Evolutionary conservation across 805 yeast species (phyloP).

Genomic region (Kuraishia hungarica): DNA sequence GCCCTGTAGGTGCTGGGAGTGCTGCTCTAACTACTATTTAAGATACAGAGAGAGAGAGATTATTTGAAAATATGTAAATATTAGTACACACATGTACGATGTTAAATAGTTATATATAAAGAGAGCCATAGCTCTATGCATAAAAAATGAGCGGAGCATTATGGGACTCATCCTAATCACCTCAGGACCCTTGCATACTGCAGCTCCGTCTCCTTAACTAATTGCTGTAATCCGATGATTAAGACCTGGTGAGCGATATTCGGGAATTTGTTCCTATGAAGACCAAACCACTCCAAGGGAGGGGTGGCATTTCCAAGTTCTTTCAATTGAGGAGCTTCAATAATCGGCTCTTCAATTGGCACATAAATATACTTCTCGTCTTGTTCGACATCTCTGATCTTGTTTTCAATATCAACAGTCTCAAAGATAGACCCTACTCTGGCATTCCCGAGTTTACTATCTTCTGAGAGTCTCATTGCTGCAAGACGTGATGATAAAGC

Average conservation of each 20-base stretch:
- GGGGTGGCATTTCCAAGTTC: constrained; percentile 97
- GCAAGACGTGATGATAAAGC: constrained; percentile 59
- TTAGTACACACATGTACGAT: background rate
- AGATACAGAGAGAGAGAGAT: background rate
- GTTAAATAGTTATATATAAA: too few species aligned
- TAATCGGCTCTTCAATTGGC: constrained; percentile 67
- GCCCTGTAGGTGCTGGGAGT: background rate
- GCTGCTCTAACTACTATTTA: background rate
- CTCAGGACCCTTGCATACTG: constrained; percentile 44
- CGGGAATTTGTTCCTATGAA: constrained; percentile 82
- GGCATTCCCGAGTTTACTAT: constrained; percentile 19
- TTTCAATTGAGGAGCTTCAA: constrained; percentile 81
- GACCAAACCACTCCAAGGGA: constrained; percentile 96
- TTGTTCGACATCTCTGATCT: constrained; percentile 37
- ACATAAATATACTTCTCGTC: constrained; percentile 43
- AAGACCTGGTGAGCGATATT: constrained; percentile 76
- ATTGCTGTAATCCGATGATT: constrained; percentile 62
- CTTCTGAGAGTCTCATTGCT: constrained; percentile 20
- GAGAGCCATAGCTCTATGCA: too few species aligned
- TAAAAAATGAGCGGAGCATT: background rate
- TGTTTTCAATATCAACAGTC: constrained; percentile 27
- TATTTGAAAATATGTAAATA: too few species aligned
- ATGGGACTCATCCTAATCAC: constrained; percentile 8
- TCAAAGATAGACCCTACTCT: constrained; percentile 22
- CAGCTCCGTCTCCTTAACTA: constrained; percentile 60